Evolutionary conservation across 2,329 filamentous ascomycete genomes (phyloP), one percentile per base, ranked within the genome.

Genomic region (Colletotrichum sp.): DNA sequence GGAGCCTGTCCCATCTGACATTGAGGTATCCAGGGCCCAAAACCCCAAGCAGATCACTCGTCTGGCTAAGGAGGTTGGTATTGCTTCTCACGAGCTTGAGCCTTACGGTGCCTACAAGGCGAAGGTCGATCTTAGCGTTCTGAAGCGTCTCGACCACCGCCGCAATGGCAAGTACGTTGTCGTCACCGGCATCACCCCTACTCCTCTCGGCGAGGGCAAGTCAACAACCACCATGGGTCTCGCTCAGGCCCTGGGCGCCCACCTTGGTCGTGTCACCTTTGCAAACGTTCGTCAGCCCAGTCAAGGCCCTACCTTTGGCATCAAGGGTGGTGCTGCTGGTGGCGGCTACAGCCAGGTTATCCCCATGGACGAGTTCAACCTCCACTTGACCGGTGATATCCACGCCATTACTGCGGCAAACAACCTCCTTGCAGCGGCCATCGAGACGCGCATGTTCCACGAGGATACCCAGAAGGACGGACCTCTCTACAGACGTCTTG

Each of bases 261-360:
- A 98, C 80, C 88, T 98, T 66, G 94, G 94, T 79, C 94, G 94
- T 74, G 90, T 98, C 79, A 94, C 94, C 5, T 98, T 99, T 84
- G 97, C 97, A 85, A 98, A 99, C 83, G 97, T 99, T 66, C 93
- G 97, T 76, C 97, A 99, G 84, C 97, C 97, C 66, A 98, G 95
- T 81, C 97, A 98, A 87, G 97, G 97, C 6, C 97, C 97, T 71
- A 99, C 97, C 0, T 99, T 99, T 84, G 97, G 97, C 81, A 98
- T 99, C 90, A 99, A 99, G 90, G 97, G 97, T 77, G 97, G 97
- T 81, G 97, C 97, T 75, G 97, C 97, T 72, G 97, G 97, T 81
- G 97, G 97, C 84, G 97, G 97, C 52, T 99, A 98, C 91, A 98
- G 95, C 84, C 97, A 99, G 85, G 97, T 99, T 82, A 98, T 99